Evolutionary conservation across 2,329 filamentous ascomycete species (phyloP), one percentile per base, ranked within the genome.

Genomic region (Diaporthe eres): DNA sequence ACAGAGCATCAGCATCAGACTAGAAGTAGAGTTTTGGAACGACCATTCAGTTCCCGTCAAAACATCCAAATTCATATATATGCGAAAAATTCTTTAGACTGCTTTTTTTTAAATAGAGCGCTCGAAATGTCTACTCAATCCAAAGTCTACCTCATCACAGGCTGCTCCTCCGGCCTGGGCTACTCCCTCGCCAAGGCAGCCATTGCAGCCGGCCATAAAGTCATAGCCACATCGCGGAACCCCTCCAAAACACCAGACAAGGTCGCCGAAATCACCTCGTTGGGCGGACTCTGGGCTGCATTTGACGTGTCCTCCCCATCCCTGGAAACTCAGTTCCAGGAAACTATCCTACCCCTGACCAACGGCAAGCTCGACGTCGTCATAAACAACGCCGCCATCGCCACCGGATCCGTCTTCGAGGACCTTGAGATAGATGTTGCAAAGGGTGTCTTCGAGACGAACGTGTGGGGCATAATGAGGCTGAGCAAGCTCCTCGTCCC

Each of bases 341-440:
- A 70, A 4, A 39, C n/a, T 12, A 47, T 76, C 9, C 60, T 72
- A 19, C 68, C 74, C 15, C n/a, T 71, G 15, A n/a, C 42, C 28
- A 22, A 37, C 34, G 72, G 65, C 44, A 57, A 60, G 17, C 39
- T 76, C 37, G 75, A 76, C 58, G 67, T 72, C 34, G 72, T 76
- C 55, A 77, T 79, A 55, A 81, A 80, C 72, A 81, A 75, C 28
- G 77, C 76, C 17, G 83, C 80, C 79, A 67, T 74, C 44, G 65
- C 31, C 25, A 12, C 5, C 63, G 57, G 22, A 10, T 22, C 53
- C 28, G 49, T 71, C 9, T 25, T 61, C 34, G 75, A 76, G 67
- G 63, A 75, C 37, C 0, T 31, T 9, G 31, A 73, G 0, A 25
- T 74, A 3, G 71, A 71, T 19, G 1, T 2, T 9, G 55, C 72